These are phyloP conservation scores for Termitomyces sp. DNA, from an alignment of 768 basidiomycete genomes.

Conservation along the genomic window DNA sequence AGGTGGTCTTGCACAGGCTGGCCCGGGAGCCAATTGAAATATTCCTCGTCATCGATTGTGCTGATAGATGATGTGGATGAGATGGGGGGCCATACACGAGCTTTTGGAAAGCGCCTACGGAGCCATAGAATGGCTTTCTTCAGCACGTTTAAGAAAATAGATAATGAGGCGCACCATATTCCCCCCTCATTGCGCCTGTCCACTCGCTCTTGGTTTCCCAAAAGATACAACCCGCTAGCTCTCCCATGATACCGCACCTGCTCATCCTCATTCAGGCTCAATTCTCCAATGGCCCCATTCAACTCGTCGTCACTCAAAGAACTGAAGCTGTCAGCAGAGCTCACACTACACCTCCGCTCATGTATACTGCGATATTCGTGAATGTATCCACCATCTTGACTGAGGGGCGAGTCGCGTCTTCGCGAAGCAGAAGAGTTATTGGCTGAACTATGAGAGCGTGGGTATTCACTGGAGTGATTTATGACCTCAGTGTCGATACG, in stretches of 20 bases:
- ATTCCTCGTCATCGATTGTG: constrained; percentile 29
- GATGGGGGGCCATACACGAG: constrained; percentile 81
- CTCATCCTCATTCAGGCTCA: constrained; percentile 83
- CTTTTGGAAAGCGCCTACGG: constrained; percentile 75
- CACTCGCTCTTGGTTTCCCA: constrained; percentile 53
- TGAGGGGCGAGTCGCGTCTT: constrained; percentile 2
- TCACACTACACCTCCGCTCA: constrained; percentile 24
- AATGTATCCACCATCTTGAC: constrained; percentile 5
- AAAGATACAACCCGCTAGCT: constrained; percentile 72
- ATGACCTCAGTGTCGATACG: constrained; percentile 33
- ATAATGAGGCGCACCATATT: constrained; percentile 52
- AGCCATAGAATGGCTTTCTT: neutral
- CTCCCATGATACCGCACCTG: constrained; percentile 87
- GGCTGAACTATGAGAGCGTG: constrained; percentile 12
- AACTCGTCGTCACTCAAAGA: constrained; percentile 37
- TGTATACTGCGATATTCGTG: neutral
- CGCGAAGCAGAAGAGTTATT: constrained; percentile 18
- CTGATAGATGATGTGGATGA: constrained; percentile 25
- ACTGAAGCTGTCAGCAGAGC: constrained; percentile 24
- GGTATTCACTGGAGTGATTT: constrained; percentile 14
- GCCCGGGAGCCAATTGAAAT: constrained; percentile 46
- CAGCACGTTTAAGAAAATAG: neutral
- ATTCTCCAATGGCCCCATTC: constrained; percentile 74
- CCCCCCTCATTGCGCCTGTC: constrained; percentile 72
- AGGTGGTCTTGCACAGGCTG: constrained; percentile 58